Percentiles rank a stretch among this genome's conserved stretches.
Evolutionary conservation across 331 rosid genomes (phyloP).

Genomic region (Pyrus hybrid): DNA sequence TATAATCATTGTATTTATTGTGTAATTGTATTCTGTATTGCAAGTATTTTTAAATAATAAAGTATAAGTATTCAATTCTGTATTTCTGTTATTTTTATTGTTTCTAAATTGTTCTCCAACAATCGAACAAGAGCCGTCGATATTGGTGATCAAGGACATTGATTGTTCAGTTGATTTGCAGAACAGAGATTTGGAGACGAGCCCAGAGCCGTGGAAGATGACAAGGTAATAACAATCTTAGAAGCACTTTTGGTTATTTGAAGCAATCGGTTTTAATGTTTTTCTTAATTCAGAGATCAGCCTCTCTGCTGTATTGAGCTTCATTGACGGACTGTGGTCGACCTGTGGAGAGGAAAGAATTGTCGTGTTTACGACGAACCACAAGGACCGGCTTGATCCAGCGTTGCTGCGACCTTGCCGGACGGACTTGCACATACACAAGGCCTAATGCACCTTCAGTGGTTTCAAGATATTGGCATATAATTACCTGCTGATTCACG

Average conservation of each 20-base stretch:
- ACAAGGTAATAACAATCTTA: conserved; percentile 17
- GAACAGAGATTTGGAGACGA: conserved; percentile 22
- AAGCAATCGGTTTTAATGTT: not conserved
- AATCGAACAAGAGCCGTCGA: conserved; percentile 42
- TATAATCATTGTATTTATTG: no score
- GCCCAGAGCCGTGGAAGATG: conserved; percentile 22
- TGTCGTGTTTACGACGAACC: conserved; percentile 40
- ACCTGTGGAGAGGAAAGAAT: conserved; percentile 53
- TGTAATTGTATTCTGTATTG: no score
- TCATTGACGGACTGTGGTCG: conserved; percentile 59
- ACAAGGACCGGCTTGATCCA: conserved; percentile 40
- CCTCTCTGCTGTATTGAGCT: conserved; percentile 43
- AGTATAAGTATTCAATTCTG: no score
- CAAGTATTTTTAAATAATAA: no score
- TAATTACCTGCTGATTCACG: conserved; percentile 36
- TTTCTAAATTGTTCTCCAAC: no score
- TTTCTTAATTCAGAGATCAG: conserved; percentile 22
- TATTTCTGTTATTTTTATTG: no score
- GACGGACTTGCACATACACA: conserved; percentile 49
- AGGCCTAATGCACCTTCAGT: conserved; percentile 37
- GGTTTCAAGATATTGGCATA: conserved; percentile 38
- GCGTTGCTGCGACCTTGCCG: conserved; percentile 53
- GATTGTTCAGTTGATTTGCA: conserved; percentile 49
- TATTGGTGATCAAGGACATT: conserved; percentile 46
- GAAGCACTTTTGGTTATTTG: no score